These are phyloP conservation scores for Climacium dendroides DNA, from an alignment of 225 moss, liverwort and hornwort species.

Conservation along the genomic window DNA sequence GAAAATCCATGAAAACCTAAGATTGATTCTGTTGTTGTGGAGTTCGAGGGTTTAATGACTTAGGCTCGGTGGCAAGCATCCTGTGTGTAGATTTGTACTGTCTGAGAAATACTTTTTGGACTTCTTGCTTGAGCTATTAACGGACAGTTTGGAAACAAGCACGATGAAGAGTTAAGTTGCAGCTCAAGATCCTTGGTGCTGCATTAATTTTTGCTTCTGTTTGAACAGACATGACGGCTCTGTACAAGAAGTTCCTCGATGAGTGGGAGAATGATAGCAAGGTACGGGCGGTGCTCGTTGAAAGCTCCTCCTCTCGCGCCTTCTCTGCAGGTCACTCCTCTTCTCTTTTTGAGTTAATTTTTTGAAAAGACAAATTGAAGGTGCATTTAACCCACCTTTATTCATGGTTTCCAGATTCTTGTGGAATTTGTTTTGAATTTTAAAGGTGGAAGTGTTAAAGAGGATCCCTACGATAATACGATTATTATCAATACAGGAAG, in stretches of 20 bases:
- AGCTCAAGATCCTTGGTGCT: background rate
- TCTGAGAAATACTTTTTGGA: background rate
- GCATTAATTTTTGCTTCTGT: background rate
- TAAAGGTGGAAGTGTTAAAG: background rate
- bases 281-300: slow-evolving; percentile 74
- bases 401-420: background rate
- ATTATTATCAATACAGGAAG: background rate
- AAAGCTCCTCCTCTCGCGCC: slow-evolving; percentile 76
- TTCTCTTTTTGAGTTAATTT: background rate
- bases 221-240: slow-evolving; percentile 79
- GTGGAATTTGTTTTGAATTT: background rate
- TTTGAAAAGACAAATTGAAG: background rate
- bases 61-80: background rate
- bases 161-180: background rate
- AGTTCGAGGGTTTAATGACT: background rate
- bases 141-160: background rate
- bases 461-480: background rate
- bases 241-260: slow-evolving; percentile 69
- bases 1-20: background rate
- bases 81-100: background rate
- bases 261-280: slow-evolving; percentile 61
- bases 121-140: background rate
- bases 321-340: slow-evolving; percentile 69
- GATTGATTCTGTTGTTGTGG: background rate
- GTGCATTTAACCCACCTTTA: background rate